Evolutionary conservation across 1,284 basidiomycete genomes (phyloP).

Genomic region (Agaricales sp.): DNA sequence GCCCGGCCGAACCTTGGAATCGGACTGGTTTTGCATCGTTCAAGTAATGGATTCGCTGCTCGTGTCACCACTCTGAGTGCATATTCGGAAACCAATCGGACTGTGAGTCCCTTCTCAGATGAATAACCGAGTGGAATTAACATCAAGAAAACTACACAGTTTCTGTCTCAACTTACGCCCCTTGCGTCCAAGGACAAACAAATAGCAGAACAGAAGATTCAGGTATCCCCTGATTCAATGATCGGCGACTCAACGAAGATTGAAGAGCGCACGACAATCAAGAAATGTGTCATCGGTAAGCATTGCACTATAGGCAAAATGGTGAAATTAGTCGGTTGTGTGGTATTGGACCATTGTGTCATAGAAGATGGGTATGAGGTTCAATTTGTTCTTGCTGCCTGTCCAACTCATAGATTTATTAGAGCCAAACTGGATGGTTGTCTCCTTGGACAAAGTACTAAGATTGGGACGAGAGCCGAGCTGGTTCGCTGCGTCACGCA

Average conservation of each 20-base stretch:
- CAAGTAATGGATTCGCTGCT: conserved; percentile 50
- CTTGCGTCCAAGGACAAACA: neutral
- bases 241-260: conserved; percentile 77
- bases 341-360: conserved; percentile 85
- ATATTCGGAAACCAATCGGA: conserved; percentile 78
- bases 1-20: conserved; percentile 42
- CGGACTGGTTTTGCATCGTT: conserved; percentile 48
- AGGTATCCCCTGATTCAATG: conserved; percentile 80
- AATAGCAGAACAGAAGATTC: conserved; percentile 66
- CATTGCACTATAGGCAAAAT: conserved; percentile 86
- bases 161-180: conserved; percentile 31
- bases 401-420: conserved; percentile 5
- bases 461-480: conserved; percentile 72
- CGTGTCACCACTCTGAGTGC: conserved; percentile 78
- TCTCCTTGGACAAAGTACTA: conserved; percentile 77
- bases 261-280: conserved; percentile 79
- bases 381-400: conserved; percentile 5
- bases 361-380: conserved; percentile 71
- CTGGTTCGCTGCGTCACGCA: conserved; percentile 83
- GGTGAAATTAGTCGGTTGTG: conserved; percentile 77
- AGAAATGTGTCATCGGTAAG: conserved; percentile 80
- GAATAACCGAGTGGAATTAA: too few relatives aligned
- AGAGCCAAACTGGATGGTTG: conserved; percentile 88
- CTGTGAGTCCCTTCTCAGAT: conserved; percentile 36
- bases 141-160: conserved; percentile 32